phyloP scores from a whole-genome alignment of 2,329 filamentous ascomycete genomes.

The Pyrenophora teres region DNA sequence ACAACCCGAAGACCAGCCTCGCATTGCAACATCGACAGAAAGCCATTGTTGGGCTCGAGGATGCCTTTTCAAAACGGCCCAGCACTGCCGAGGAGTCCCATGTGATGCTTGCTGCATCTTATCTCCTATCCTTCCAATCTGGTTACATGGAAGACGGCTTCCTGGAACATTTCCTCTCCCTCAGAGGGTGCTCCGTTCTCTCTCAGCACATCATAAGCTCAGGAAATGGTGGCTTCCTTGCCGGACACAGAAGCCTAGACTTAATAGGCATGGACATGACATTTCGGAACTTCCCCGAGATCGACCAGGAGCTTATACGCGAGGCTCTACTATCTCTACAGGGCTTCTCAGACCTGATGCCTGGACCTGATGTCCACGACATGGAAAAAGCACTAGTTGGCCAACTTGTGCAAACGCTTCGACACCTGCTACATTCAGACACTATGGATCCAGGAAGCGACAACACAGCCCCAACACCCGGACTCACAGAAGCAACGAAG shows the following conservation, averaged over 20 bases:
- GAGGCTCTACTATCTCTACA: conserved; percentile 19
- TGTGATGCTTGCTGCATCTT: conserved; percentile 32
- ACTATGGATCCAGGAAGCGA: background rate
- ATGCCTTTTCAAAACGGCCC: conserved; percentile 29
- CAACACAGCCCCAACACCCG: background rate
- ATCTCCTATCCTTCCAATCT: conserved; percentile 26
- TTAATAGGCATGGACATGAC: conserved; percentile 8
- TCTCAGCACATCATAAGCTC: conserved; percentile 22
- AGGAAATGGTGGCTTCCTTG: conserved; percentile 19
- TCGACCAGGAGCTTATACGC: conserved; percentile 16
- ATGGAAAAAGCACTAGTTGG: conserved; percentile 24
- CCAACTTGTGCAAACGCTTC: conserved; percentile 16
- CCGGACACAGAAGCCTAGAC: conserved; percentile 11
- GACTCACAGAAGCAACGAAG: background rate
- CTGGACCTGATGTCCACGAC: background rate
- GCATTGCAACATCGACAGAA: conserved; percentile 28
- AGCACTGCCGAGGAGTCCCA: conserved; percentile 28
- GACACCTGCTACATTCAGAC: conserved; percentile 13
- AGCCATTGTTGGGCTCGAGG: conserved; percentile 27
- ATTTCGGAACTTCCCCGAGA: conserved; percentile 13
- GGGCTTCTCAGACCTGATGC: conserved; percentile 7
- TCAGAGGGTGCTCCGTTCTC: conserved; percentile 26
- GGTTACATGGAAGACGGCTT: conserved; percentile 26
- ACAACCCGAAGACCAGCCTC: conserved; percentile 8
- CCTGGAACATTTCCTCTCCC: conserved; percentile 24